Evolutionary conservation across 2,329 filamentous ascomycete genomes (phyloP).

Genomic region (Colletotrichum neosansevieriae): DNA sequence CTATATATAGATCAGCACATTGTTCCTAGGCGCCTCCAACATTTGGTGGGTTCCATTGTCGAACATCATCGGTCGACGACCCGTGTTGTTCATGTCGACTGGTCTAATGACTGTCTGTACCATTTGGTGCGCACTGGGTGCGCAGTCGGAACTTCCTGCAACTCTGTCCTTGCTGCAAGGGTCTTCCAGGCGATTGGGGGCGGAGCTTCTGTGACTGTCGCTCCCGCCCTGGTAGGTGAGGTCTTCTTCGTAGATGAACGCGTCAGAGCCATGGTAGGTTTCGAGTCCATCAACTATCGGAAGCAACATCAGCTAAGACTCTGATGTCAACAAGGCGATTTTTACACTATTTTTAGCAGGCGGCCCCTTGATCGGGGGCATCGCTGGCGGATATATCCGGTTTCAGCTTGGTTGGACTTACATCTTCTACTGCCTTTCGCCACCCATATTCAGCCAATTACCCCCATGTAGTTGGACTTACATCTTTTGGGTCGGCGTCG

Average conservation of each 20-base stretch:
- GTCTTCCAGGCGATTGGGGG: conserved; percentile 51
- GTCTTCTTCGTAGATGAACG: conserved; percentile 52
- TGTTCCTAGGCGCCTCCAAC: conserved; percentile 51
- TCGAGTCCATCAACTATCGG: background rate
- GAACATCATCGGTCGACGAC: conserved; percentile 50
- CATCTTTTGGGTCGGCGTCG: conserved; percentile 49
- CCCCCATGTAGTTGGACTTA: conserved; percentile 51
- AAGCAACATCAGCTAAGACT: background rate
- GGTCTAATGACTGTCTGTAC: conserved; percentile 45
- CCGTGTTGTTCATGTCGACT: conserved; percentile 47
- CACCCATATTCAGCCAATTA: too few relatives aligned
- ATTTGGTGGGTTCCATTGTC: conserved; percentile 53
- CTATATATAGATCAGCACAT: conserved; percentile 46
- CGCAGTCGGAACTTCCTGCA: conserved; percentile 43
- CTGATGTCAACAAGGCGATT: conserved; percentile 42
- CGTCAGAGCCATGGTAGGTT: conserved; percentile 48
- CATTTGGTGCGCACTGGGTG: conserved; percentile 47
- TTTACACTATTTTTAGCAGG: conserved; percentile 49
- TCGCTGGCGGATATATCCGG: conserved; percentile 52
- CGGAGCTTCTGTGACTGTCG: conserved; percentile 50
- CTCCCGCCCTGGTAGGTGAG: conserved; percentile 50
- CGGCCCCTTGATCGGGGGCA: conserved; percentile 50
- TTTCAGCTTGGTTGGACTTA: conserved; percentile 48
- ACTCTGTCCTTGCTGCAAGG: conserved; percentile 46
- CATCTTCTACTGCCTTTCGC: too few relatives aligned